Evolutionary conservation across 768 basidiomycete species (phyloP).

Genomic region (Boletus vinaceobasis): DNA sequence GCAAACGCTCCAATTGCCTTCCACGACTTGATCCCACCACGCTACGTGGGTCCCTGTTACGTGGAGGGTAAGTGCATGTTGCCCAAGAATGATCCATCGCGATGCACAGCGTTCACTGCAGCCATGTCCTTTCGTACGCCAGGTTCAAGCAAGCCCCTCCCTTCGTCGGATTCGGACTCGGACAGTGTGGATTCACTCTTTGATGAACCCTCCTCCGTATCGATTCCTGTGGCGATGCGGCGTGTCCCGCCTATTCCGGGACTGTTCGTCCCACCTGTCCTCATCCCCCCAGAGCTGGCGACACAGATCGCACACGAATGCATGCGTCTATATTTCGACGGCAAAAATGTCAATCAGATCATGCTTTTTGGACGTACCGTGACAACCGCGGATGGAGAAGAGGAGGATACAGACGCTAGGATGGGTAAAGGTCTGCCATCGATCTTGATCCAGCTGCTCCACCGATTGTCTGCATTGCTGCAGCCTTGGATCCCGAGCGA

Average conservation of each 20-base stretch:
- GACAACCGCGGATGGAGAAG: slow-evolving; percentile 8
- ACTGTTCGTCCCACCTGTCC: slow-evolving; percentile 54
- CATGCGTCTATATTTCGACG: slow-evolving; percentile 53
- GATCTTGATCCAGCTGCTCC: slow-evolving; percentile 52
- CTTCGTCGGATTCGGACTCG: slow-evolving; percentile 14
- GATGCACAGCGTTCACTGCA: neutral
- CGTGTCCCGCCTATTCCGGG: slow-evolving; percentile 59
- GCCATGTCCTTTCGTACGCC: slow-evolving; percentile 8
- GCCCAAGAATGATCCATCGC: neutral
- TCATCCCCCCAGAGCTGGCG: slow-evolving; percentile 50
- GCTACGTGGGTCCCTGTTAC: neutral
- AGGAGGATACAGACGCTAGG: slow-evolving; percentile 12
- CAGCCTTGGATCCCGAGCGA: slow-evolving; percentile 45
- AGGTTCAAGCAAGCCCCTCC: neutral
- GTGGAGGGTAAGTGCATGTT: slow-evolving; percentile 7
- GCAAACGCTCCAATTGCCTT: neutral
- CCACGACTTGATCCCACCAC: slow-evolving; percentile 3
- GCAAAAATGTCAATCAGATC: slow-evolving; percentile 62
- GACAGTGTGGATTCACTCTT: slow-evolving; percentile 46
- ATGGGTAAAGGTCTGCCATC: slow-evolving; percentile 50
- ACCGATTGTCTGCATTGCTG: slow-evolving; percentile 46
- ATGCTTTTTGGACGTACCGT: slow-evolving; percentile 74
- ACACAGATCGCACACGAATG: slow-evolving; percentile 49
- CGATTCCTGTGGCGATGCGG: slow-evolving; percentile 27
- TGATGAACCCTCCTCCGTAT: slow-evolving; percentile 36